Percentiles rank a stretch among this genome's conserved stretches.
Conservation (phyloP, 164 flowering plant genomes). For the Vitis rotundifolia region DNA sequence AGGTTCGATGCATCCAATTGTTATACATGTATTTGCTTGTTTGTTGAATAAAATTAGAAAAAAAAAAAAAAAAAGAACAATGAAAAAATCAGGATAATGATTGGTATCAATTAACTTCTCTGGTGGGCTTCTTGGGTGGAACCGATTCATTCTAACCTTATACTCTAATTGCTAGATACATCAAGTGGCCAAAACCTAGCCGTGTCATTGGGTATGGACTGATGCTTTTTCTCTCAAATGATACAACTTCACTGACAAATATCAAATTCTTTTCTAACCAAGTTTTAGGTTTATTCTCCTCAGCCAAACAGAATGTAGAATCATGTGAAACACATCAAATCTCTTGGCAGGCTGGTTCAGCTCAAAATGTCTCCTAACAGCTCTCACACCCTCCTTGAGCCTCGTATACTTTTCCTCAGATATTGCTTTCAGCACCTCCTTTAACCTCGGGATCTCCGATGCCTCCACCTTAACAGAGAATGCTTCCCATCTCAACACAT, state of each 20-base stretch:
- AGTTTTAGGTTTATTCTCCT: constrained; percentile 56
- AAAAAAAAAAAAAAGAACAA: too few relatives aligned
- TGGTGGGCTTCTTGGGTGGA: too few relatives aligned
- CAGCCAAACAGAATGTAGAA: constrained; percentile 82
- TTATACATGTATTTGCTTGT: too few relatives aligned
- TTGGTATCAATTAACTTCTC: too few relatives aligned
- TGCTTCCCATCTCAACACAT: constrained; percentile 66
- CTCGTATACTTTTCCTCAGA: constrained; percentile 36
- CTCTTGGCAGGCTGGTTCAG: constrained; percentile 58
- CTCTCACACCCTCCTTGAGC: constrained; percentile 46
- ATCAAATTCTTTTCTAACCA: constrained; percentile 1
- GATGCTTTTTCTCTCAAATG: too few relatives aligned
- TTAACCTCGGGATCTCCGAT: constrained; percentile 54
- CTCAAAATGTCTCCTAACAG: constrained; percentile 64
- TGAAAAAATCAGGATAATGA: too few relatives aligned
- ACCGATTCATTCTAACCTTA: too few relatives aligned
- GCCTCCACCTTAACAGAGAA: constrained; percentile 58
- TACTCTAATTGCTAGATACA: too few relatives aligned
- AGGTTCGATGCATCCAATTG: too few relatives aligned
- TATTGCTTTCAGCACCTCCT: constrained; percentile 47
- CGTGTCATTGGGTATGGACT: too few relatives aligned
- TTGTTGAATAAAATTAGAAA: too few relatives aligned
- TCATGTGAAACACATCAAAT: constrained; percentile 75
- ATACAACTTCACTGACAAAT: neutral
- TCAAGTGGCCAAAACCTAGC: too few relatives aligned